Evolutionary conservation across 2,329 filamentous ascomycete species (phyloP).

Genomic region (Thielaviopsis punctulata): DNA sequence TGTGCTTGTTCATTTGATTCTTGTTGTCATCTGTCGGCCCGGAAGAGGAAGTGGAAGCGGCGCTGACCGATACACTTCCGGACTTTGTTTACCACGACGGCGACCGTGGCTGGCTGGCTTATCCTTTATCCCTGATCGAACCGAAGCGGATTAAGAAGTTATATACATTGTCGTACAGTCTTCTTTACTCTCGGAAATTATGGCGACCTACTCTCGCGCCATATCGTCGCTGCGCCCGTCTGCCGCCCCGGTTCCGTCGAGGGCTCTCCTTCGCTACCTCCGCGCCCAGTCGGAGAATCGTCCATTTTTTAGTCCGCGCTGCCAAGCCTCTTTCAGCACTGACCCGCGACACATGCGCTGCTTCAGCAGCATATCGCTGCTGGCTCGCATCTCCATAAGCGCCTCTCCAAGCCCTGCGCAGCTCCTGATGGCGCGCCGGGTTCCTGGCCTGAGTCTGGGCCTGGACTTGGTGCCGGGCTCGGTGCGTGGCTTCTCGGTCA

Average conservation of each 20-base stretch:
- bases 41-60: neutral
- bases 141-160: neutral
- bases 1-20: too few relatives aligned
- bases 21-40: neutral
- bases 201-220: constrained; percentile 13
- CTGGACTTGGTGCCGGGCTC: neutral
- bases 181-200: too few relatives aligned
- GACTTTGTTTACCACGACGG: neutral
- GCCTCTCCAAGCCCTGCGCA: neutral
- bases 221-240: constrained; percentile 29
- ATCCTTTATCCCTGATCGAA: neutral
- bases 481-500: constrained; percentile 1
- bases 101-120: neutral
- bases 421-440: neutral
- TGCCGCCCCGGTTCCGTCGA: constrained; percentile 29
- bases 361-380: neutral
- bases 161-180: too few relatives aligned
- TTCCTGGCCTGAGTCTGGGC: neutral
- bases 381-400: neutral
- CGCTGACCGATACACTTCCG: neutral
- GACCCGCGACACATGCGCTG: neutral
- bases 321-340: neutral
- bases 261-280: constrained; percentile 52
- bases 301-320: constrained; percentile 28
- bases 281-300: constrained; percentile 49